Base-by-base conservation (phyloP, 2,329 filamentous ascomycete species). In the Endocalyx cinctus region DNA sequence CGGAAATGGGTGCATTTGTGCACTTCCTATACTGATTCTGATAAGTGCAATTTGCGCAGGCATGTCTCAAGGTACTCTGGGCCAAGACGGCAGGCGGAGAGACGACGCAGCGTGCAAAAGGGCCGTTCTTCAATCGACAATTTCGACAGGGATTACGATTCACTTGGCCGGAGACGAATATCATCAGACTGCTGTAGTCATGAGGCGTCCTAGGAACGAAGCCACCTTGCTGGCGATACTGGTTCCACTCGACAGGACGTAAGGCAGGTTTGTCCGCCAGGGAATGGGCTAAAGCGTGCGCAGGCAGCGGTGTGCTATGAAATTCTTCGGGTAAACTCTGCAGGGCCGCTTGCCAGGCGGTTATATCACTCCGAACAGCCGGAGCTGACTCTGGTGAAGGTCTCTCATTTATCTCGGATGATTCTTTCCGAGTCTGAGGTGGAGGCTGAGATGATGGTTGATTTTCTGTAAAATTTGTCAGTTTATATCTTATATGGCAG, bases 1-100 rank as follows among this genome's bases (percentile, higher is more conserved):
- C 39, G 4, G 45, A 25, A 13, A 53, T 46, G 12, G 52, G 48
- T 3, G 44, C 45, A 23, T 54, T 54, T 14, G 48, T 49, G 36
- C 51, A 55, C 33, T 46, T 50, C 33, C 42, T 52, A 33, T 55
- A 50, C 37, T 52, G 47, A 12, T 47, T 50, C 29, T 54, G 51
- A 22, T 54, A 54, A 3, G 47, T 54, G 42, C 52, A 55, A 25
- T 52, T 54, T 10, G 50, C 48, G n/a, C 52, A 54, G 8, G 46
- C 50, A 26, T 55, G 52, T 27, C 34, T 41, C n/a, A 53, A 18
- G 14, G 29, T 38, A 25, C 46, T 49, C 18, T 43, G 25, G 2
- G 46, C 46, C 8, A 54, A 35, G 10, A 54, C 48, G 2, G 37
- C 16, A 0, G 49, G 48, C 11, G 50, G 50, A 5, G 51, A 38